These are phyloP conservation scores for Phytophthora pistaciae DNA, from an alignment of 352 stramenopile genomes.

Conservation along the genomic window DNA sequence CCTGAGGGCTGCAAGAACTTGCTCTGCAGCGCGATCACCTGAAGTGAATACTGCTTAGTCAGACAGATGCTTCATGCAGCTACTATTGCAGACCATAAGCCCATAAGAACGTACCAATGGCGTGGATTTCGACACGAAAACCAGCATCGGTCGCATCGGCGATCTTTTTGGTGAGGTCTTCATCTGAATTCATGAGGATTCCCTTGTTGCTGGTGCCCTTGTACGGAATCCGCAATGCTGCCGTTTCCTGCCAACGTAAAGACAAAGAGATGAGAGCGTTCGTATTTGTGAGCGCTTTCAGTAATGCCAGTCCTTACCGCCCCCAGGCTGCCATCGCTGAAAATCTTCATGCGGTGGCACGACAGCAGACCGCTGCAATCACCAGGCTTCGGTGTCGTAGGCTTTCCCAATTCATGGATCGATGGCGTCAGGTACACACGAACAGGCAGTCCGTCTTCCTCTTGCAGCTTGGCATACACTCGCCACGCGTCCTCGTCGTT, in stretches of 20 bases:
- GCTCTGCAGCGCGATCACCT: slow-evolving; percentile 78
- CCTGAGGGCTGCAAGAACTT: slow-evolving; percentile 77
- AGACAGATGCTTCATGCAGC: slow-evolving; percentile 7
- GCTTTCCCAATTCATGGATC: slow-evolving; percentile 70
- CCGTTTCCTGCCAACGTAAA: slow-evolving; percentile 71
- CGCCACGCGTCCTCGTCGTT: slow-evolving; percentile 86
- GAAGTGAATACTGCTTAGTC: not conserved
- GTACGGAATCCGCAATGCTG: slow-evolving; percentile 78
- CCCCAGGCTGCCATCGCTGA: slow-evolving; percentile 89
- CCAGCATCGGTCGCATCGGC: slow-evolving; percentile 56
- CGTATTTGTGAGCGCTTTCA: not conserved
- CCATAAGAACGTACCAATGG: slow-evolving; percentile 67
- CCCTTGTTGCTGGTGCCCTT: slow-evolving; percentile 71
- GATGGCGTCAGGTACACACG: slow-evolving; percentile 84
- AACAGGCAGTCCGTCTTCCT: slow-evolving; percentile 58
- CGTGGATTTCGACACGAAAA: slow-evolving; percentile 90
- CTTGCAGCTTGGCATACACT: slow-evolving; percentile 85
- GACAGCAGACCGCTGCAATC: slow-evolving; percentile 64
- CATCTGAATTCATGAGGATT: slow-evolving; percentile 87
- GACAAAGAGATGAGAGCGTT: not conserved
- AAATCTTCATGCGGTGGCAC: slow-evolving; percentile 91
- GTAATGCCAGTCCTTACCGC: slow-evolving; percentile 45
- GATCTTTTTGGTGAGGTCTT: slow-evolving; percentile 72
- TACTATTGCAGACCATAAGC: not conserved
- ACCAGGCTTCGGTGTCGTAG: slow-evolving; percentile 46